Percentiles rank a stretch among this genome's conserved stretches.
Conservation (phyloP, 805 yeast species). For the Wickerhamomyces chambardii region DNA sequence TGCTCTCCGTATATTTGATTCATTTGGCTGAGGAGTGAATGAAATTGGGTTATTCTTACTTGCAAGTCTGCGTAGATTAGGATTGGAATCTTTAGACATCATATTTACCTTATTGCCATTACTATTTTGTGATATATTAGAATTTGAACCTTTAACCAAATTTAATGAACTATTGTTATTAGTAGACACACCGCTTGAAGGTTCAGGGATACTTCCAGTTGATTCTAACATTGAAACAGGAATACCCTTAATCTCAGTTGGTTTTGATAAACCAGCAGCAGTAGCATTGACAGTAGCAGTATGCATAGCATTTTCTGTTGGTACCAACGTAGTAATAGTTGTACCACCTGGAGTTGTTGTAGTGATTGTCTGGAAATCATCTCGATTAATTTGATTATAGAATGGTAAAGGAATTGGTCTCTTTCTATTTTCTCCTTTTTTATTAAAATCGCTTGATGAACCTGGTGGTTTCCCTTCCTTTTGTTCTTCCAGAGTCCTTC, state of each 20-base stretch:
- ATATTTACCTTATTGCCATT: not conserved
- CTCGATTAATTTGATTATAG: constrained; percentile 83
- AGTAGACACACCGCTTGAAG: not conserved
- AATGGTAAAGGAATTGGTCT: constrained; percentile 63
- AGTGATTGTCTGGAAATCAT: constrained; percentile 77
- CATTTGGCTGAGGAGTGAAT: constrained; percentile 1
- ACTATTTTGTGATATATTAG: not conserved
- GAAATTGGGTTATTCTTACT: not conserved
- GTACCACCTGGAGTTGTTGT: constrained; percentile 91
- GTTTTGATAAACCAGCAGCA: constrained; percentile 45
- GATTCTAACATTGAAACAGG: constrained; percentile 69
- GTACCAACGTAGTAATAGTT: constrained; percentile 80
- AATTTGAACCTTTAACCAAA: too few species aligned
- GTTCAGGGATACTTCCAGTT: constrained; percentile 51
- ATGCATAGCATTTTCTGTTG: constrained; percentile 68
- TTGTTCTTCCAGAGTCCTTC: constrained; percentile 45
- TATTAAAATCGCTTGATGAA: constrained; percentile 14
- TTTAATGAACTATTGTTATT: not conserved
- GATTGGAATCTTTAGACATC: not conserved
- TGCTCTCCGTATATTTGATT: not conserved
- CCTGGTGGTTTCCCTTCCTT: constrained; percentile 19
- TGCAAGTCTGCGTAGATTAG: not conserved
- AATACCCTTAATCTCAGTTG: constrained; percentile 58
- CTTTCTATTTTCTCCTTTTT: constrained; percentile 15
- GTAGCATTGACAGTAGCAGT: constrained; percentile 49